phyloP scores from a whole-genome alignment of 495 filamentous ascomycete genomes.

The Penicillium alfredii region DNA sequence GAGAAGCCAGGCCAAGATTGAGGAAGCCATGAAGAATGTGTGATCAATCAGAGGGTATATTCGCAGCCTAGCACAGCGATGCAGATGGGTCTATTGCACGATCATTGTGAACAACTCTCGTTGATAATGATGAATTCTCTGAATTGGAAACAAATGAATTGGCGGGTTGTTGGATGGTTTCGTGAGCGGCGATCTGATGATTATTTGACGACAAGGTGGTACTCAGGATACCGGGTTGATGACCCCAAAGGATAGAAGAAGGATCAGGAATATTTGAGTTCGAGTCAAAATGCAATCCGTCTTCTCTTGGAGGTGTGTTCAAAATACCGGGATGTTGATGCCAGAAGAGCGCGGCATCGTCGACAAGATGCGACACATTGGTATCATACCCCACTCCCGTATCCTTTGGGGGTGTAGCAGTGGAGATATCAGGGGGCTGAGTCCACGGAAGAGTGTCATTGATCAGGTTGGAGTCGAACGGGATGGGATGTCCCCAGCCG shows the following conservation, averaged over 20 bases:
- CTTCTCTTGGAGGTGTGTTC: conserved; percentile 1
- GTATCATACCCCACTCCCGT: background rate
- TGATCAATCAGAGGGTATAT: background rate
- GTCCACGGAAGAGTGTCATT: conserved; percentile 4
- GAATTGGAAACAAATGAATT: conserved; percentile 1
- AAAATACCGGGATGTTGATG: conserved; percentile 4
- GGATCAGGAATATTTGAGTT: background rate
- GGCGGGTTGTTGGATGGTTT: background rate
- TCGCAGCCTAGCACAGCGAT: background rate
- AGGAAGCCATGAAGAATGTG: conserved; percentile 13
- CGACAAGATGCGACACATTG: conserved; percentile 1
- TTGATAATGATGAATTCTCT: conserved; percentile 3
- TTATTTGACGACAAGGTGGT: background rate
- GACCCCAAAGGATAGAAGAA: background rate
- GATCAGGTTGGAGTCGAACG: background rate
- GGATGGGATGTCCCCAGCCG: background rate
- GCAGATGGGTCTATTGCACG: background rate
- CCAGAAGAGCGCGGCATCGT: conserved; percentile 12
- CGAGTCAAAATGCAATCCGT: background rate
- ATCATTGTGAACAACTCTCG: background rate
- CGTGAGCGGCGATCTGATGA: background rate
- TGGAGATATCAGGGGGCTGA: background rate
- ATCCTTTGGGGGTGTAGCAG: conserved; percentile 5
- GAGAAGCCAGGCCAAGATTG: conserved; percentile 18
- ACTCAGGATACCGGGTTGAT: background rate